Percentiles rank a stretch among this genome's conserved stretches.
These are phyloP conservation scores for Auricularia sp. DNA, from an alignment of 768 basidiomycete species.

Conservation along the genomic window DNA sequence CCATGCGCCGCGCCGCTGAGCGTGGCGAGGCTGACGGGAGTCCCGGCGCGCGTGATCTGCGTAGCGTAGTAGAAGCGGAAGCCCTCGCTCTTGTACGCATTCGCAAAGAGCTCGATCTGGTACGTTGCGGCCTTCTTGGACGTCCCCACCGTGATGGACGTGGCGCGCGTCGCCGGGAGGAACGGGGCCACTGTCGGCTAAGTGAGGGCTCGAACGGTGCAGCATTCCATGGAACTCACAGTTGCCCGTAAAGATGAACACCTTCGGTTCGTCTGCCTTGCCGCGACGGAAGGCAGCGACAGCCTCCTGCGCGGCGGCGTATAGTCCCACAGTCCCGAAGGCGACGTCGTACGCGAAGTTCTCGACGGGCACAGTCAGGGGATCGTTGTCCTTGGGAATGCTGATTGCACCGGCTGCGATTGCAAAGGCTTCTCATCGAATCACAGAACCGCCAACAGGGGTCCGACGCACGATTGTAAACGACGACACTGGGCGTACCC, in stretches of 20 bases:
- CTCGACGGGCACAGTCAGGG: not conserved
- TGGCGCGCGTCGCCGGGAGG: not conserved
- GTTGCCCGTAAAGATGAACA: not conserved
- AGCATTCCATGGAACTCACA: not conserved
- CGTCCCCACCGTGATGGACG: not conserved
- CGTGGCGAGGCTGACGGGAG: not conserved
- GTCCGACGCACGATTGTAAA: not conserved
- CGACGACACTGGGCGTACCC: not conserved
- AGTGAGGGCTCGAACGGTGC: not conserved
- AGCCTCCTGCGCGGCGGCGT: not conserved
- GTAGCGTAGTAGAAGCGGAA: slow-evolving; percentile 3
- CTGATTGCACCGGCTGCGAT: not conserved
- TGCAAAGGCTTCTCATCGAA: not conserved
- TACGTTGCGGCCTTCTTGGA: slow-evolving; percentile 1
- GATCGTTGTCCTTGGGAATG: not conserved
- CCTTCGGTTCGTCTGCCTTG: slow-evolving; percentile 1
- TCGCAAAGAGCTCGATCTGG: not conserved
- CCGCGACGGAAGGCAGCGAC: not conserved
- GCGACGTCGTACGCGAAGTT: not conserved
- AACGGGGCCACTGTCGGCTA: not conserved
- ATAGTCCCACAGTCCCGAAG: not conserved
- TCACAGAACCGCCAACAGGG: not conserved
- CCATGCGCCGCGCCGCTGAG: slow-evolving; percentile 2
- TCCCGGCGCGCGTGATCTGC: not conserved
- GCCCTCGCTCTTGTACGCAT: not conserved